Base-by-base conservation (phyloP, 148 eudicot genomes). In the Fallopia convolvulus region DNA sequence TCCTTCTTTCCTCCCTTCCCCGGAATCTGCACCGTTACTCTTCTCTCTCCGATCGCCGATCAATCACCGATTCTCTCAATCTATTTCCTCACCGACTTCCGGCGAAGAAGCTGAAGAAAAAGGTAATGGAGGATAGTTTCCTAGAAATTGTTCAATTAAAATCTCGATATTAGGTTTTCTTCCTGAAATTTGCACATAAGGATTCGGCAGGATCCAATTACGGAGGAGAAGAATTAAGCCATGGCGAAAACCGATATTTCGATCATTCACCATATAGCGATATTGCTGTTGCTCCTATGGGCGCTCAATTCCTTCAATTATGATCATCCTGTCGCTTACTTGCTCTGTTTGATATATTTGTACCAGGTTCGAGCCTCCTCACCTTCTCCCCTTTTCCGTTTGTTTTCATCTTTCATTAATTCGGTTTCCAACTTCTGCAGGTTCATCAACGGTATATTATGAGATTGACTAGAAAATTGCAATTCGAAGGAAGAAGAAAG, bases 381-480 rank as follows among this genome's bases (percentile, higher is more conserved):
- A 15, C 6, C 8, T 18, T 17, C 39, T 23, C 72, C 0, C 3
- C 4, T 26, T 65, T 17, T 68, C 21, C 18, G 5, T 13, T 26
- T 23, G 14, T 26, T 61, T 26, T 61, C 39, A 61, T 52, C 56
- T 18, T 52, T 53, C 20, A 58, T 58, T 21, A 42, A 42, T 50
- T 14, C 15, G 15, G 8, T 21, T 36, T 36, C 60, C 26, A n/a
- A 55, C 8, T 2, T 58, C 2, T 17, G 32, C 72, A 84, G 85
- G 97, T 91, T 80, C 74, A 95, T 79, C 92, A 93, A 63, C 74
- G 82, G 32, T 90, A 83, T 81, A 80, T 81, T 12, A 84, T 74
- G 90, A 83, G 91, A 84, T 85, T 95, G 86, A 81, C 80, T 77
- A 91, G 85, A 77, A 93, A 83, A 58, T 68, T 95, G 77, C 88